Evolutionary conservation across 139 green algal species (phyloP).

Genomic region (Chlorella ohadii): DNA sequence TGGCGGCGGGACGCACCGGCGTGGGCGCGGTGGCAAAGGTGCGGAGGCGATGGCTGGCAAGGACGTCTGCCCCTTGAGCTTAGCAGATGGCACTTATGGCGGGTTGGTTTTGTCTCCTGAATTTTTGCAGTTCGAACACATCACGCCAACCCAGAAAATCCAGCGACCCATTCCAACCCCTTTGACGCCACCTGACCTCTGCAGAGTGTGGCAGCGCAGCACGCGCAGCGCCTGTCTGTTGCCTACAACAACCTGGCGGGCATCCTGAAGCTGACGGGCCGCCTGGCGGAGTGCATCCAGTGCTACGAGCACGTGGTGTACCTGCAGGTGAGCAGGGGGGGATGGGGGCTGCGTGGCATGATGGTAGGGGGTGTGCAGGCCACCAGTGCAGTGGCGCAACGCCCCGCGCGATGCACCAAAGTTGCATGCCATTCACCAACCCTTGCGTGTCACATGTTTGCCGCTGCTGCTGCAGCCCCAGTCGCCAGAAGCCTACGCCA

Average conservation of each 20-base stretch:
- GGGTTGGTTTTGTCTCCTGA: too few species aligned
- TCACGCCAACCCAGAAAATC: too few species aligned
- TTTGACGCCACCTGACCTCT: background rate
- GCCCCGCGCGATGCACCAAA: too few species aligned
- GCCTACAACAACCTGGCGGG: conserved; percentile 89
- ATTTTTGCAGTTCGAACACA: too few species aligned
- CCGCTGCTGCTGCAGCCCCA: conserved; percentile 50
- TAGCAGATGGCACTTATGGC: too few species aligned
- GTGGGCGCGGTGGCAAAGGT: background rate
- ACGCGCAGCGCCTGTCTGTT: conserved; percentile 72
- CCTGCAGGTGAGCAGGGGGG: conserved; percentile 46
- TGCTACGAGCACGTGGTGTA: conserved; percentile 85
- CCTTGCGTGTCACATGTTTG: too few species aligned
- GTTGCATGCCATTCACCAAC: too few species aligned
- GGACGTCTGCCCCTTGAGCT: too few species aligned
- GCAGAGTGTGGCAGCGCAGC: conserved; percentile 39
- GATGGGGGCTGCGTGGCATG: background rate
- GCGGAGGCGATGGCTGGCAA: background rate
- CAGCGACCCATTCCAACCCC: too few species aligned
- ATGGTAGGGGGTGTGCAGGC: too few species aligned
- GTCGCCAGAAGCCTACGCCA: conserved; percentile 73
- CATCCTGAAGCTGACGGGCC: conserved; percentile 68
- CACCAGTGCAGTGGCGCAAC: too few species aligned
- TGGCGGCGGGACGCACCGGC: conserved; percentile 19
- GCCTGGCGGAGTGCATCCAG: conserved; percentile 77